phyloP scores from a whole-genome alignment of 805 yeast species.

The Metschnikowia lunata region DNA sequence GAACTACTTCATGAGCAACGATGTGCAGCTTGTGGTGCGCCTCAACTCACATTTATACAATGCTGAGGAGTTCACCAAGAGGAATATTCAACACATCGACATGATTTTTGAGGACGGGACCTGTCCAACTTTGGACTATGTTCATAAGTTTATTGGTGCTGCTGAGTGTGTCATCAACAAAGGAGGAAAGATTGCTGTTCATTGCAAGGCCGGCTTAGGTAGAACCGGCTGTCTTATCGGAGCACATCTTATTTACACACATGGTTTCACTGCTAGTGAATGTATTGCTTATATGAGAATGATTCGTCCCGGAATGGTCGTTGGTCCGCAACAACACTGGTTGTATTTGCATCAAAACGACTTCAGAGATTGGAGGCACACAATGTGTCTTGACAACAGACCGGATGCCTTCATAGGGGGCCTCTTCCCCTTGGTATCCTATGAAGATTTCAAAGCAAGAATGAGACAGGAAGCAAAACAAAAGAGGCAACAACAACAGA shows the following conservation, averaged over 20 bases:
- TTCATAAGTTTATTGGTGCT: constrained; percentile 89
- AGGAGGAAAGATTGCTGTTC: constrained; percentile 97
- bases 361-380: constrained; percentile 92
- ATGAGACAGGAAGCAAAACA: constrained; percentile 42
- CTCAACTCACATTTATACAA: constrained; percentile 90
- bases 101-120: constrained; percentile 98
- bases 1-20: constrained; percentile 63
- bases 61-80: constrained; percentile 71
- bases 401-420: constrained; percentile 69
- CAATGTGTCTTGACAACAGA: constrained; percentile 72
- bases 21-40: constrained; percentile 87
- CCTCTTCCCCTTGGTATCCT: constrained; percentile 53
- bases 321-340: constrained; percentile 99
- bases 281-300: constrained; percentile 96
- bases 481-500: constrained; percentile 31
- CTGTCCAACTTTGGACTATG: constrained; percentile 92
- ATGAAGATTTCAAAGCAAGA: constrained; percentile 58
- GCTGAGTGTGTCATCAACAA: constrained; percentile 82
- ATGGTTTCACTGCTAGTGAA: constrained; percentile 95
- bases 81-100: constrained; percentile 86
- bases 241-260: constrained; percentile 92
- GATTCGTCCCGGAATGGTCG: constrained; percentile 99
- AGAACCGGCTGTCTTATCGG: constrained; percentile 98
- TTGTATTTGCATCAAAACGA: constrained; percentile 92
- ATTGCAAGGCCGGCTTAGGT: constrained; percentile 97